Percentiles rank a stretch among this genome's conserved stretches.
phyloP scores from a whole-genome alignment of 2,329 filamentous ascomycete genomes.

The Cladophialophora psammophila region DNA sequence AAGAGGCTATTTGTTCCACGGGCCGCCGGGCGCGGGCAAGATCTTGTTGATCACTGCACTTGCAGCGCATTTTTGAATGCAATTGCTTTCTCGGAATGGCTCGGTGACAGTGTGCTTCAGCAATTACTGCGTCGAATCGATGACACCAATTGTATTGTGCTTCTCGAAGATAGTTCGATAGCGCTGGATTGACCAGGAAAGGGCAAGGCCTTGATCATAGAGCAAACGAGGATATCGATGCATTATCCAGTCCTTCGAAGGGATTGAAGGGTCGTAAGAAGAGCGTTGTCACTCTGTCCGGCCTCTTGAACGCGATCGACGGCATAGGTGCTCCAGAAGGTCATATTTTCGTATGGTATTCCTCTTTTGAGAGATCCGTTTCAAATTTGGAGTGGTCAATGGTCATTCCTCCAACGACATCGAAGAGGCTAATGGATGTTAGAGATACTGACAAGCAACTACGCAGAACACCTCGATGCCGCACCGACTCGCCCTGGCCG shows the following conservation, averaged over 20 bases:
- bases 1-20: conserved; percentile 78
- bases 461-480: conserved; percentile 73
- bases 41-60: conserved; percentile 72
- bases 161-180: conserved; percentile 72
- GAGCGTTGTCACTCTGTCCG: conserved; percentile 71
- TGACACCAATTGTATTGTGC: conserved; percentile 60
- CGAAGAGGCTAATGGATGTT: not conserved
- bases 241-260: not conserved
- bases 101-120: not conserved
- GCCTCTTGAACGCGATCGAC: conserved; percentile 82
- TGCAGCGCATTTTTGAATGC: conserved; percentile 64
- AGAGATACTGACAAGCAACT: conserved; percentile 79
- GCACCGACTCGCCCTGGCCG: conserved; percentile 76
- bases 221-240: not conserved
- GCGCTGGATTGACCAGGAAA: conserved; percentile 56
- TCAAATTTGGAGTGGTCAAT: not conserved
- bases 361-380: not conserved
- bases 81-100: conserved; percentile 64
- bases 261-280: not conserved
- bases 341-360: conserved; percentile 63
- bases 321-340: conserved; percentile 81
- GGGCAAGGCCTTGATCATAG: not conserved
- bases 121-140: not conserved
- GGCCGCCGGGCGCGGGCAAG: conserved; percentile 77
- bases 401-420: not conserved